Conservation (phyloP, 495 filamentous ascomycete genomes). For the Mytilinidion resinicola region DNA sequence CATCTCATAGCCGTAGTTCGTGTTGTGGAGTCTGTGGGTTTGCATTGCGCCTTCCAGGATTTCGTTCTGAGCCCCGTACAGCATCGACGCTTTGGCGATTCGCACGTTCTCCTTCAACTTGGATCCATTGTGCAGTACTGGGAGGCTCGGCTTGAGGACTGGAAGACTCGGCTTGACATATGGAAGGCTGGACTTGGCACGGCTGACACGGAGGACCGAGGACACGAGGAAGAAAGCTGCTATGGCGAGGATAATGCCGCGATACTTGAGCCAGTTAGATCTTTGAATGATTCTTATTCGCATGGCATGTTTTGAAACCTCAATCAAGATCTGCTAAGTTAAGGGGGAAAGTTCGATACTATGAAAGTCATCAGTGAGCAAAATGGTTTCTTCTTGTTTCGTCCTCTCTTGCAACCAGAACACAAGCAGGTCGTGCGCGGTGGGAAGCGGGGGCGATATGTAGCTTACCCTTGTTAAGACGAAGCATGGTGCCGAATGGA, state of each 20-base stretch:
- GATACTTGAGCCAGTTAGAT: background rate
- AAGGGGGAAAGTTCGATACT: background rate
- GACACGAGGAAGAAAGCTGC: background rate
- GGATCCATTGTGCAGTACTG: background rate
- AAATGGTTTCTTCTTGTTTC: background rate
- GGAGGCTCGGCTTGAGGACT: background rate
- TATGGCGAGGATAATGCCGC: background rate
- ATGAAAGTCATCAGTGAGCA: background rate
- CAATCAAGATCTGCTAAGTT: background rate
- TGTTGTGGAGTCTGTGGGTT: slow-evolving; percentile 38
- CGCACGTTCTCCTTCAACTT: background rate
- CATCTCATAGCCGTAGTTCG: slow-evolving; percentile 38
- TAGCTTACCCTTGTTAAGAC: background rate
- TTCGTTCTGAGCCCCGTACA: slow-evolving; percentile 3
- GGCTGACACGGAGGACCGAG: background rate
- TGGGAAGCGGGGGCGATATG: background rate
- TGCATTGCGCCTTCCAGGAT: slow-evolving; percentile 41
- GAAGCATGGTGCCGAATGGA: background rate
- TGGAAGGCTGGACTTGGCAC: too few relatives aligned
- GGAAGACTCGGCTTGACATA: background rate
- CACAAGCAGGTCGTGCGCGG: background rate
- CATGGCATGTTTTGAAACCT: background rate
- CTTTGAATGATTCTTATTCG: background rate
- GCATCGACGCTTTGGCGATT: background rate
- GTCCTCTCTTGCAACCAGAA: background rate